These are phyloP conservation scores for Dactylis glomerata DNA, from an alignment of 176 grass and related monocot genomes.

Conservation along the genomic window DNA sequence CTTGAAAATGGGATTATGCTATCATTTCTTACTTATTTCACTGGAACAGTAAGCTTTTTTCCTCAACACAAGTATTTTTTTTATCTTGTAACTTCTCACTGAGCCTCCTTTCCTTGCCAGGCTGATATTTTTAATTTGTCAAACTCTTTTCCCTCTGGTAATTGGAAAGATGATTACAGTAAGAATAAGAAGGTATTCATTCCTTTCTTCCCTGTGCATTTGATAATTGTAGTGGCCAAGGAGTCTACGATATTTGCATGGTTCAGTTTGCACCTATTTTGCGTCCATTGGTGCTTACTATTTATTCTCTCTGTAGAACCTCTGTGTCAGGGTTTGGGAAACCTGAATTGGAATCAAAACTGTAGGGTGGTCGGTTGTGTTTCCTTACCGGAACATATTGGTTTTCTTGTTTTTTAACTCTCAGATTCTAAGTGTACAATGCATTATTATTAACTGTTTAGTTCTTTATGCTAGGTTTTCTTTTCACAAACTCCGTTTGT, in stretches of 20 bases:
- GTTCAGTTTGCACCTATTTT: background rate
- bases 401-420: background rate
- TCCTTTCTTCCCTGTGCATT: conserved; percentile 12
- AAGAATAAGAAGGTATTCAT: conserved; percentile 77
- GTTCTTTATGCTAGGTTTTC: background rate
- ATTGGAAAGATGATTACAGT: conserved; percentile 84
- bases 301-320: background rate
- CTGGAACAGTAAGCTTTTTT: conserved; percentile 73
- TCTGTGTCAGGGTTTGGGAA: background rate
- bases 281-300: background rate
- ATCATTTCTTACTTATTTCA: conserved; percentile 97
- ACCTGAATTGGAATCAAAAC: background rate
- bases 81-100: conserved; percentile 17
- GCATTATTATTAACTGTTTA: background rate
- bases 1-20: conserved; percentile 94
- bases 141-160: conserved; percentile 48
- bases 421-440: background rate
- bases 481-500: background rate
- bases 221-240: background rate
- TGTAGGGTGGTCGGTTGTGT: background rate
- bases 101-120: conserved; percentile 33
- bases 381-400: background rate
- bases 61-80: background rate
- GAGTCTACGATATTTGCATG: background rate
- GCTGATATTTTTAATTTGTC: conserved; percentile 84